Evolutionary conservation across 208 protist genomes (phyloP).

Genomic region (Leishmania arabica): DNA sequence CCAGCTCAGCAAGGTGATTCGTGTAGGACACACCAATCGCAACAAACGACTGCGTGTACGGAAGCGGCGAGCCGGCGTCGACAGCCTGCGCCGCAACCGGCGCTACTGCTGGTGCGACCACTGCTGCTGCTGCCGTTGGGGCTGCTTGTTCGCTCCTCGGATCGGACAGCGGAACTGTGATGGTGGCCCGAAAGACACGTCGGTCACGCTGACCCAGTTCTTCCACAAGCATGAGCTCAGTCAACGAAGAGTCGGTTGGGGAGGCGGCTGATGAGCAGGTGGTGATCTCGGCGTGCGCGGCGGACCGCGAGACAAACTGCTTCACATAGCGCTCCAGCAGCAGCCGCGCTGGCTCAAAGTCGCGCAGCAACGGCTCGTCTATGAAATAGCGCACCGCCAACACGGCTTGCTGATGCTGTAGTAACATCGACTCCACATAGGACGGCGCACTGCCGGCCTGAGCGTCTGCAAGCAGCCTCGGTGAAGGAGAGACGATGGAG

Average conservation of each 20-base stretch:
- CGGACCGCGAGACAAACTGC: constrained; percentile 3
- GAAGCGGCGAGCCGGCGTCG: constrained; percentile 1
- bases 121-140: neutral
- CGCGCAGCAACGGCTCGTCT: constrained; percentile 35
- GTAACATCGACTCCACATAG: constrained; percentile 59
- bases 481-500: neutral
- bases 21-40: constrained; percentile 74
- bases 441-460: neutral
- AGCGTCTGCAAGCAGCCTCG: neutral
- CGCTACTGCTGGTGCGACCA: neutral
- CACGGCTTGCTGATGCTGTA: constrained; percentile 62
- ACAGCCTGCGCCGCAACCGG: neutral
- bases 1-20: constrained; percentile 48
- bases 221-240: constrained; percentile 65
- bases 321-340: constrained; percentile 61
- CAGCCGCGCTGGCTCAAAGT: constrained; percentile 32
- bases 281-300: neutral
- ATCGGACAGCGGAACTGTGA: constrained; percentile 59
- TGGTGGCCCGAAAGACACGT: constrained; percentile 69
- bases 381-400: constrained; percentile 30
- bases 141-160: neutral
- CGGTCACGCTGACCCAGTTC: constrained; percentile 58
- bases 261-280: neutral
- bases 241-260: neutral
- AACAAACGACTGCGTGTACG: constrained; percentile 52